phyloP scores from a whole-genome alignment of 495 filamentous ascomycete species.

The Parathielavia hyrcaniae region DNA sequence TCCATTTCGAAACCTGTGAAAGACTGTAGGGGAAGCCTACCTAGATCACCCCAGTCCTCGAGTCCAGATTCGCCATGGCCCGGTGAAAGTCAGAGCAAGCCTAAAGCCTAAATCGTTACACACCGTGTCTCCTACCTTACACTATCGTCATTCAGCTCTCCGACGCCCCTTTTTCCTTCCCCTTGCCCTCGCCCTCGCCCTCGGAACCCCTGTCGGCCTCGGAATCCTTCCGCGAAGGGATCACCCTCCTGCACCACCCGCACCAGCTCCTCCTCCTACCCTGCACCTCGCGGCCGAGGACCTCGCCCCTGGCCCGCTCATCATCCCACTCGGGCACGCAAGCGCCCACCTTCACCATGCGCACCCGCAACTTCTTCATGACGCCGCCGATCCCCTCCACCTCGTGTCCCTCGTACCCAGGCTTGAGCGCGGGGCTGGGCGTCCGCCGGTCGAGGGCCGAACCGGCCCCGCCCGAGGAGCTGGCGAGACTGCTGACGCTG shows the following conservation, averaged over 20 bases:
- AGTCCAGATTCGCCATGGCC: neutral
- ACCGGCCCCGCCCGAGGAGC: constrained; percentile 1
- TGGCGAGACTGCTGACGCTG: constrained; percentile 11
- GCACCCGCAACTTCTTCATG: constrained; percentile 74
- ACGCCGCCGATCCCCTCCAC: constrained; percentile 80
- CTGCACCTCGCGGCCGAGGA: constrained; percentile 51
- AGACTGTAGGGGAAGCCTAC: neutral
- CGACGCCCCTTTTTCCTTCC: neutral
- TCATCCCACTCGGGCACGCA: constrained; percentile 78
- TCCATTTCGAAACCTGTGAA: neutral
- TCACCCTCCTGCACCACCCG: constrained; percentile 58
- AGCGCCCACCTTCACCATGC: constrained; percentile 67
- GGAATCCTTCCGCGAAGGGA: constrained; percentile 41
- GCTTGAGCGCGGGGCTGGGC: constrained; percentile 41
- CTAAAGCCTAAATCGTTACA: neutral
- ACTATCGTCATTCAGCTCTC: neutral
- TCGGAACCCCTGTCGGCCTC: constrained; percentile 21
- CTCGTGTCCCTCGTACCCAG: constrained; percentile 75
- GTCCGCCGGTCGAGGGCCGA: constrained; percentile 26
- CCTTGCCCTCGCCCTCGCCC: constrained; percentile 11
- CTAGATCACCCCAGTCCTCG: neutral
- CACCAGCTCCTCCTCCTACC: constrained; percentile 57
- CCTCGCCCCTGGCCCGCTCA: constrained; percentile 55
- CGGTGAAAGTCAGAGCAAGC: neutral
- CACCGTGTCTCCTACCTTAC: neutral